A percentile compares a stretch with the other conserved stretches of the same genome.
Evolutionary conservation across 2,329 filamentous ascomycete species (phyloP).

Genomic region (Neopestalotiopsis clavispora): DNA sequence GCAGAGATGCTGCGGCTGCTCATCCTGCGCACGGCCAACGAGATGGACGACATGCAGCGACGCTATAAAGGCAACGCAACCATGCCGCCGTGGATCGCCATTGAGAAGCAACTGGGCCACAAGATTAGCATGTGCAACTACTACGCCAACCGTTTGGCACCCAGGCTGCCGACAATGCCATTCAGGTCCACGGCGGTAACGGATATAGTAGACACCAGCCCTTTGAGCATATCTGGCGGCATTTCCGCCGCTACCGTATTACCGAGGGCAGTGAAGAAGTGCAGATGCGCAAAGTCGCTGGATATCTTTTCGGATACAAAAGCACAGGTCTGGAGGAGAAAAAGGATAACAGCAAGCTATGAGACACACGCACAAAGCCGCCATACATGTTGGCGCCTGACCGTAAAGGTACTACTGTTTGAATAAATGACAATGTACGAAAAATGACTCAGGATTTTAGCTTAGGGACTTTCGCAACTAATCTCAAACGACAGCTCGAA

Average conservation of each 20-base stretch:
- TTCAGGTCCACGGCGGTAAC: conserved; percentile 65
- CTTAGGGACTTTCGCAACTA: too few species aligned
- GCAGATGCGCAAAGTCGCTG: conserved; percentile 68
- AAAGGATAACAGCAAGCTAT: conserved; percentile 4
- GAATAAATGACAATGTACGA: too few species aligned
- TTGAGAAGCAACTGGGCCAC: conserved; percentile 63
- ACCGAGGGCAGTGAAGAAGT: conserved; percentile 70
- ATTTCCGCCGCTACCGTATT: conserved; percentile 66
- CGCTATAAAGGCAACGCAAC: conserved; percentile 26
- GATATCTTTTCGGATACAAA: conserved; percentile 64
- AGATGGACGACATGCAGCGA: conserved; percentile 62
- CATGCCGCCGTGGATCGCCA: conserved; percentile 51
- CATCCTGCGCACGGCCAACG: conserved; percentile 63
- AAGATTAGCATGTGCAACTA: conserved; percentile 72
- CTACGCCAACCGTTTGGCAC: conserved; percentile 66
- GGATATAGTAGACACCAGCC: conserved; percentile 63
- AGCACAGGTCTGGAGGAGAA: conserved; percentile 66
- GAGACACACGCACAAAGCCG: neutral
- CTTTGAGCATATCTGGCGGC: conserved; percentile 70
- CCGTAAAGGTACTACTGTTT: too few species aligned
- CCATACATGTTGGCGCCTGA: too few species aligned
- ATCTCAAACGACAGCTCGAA: too few species aligned
- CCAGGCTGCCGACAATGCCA: conserved; percentile 65
- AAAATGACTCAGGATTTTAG: too few species aligned
- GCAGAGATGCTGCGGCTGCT: conserved; percentile 65